Evolutionary conservation across 2,329 filamentous ascomycete species (phyloP).

Genomic region (Alternaria brassicae): DNA sequence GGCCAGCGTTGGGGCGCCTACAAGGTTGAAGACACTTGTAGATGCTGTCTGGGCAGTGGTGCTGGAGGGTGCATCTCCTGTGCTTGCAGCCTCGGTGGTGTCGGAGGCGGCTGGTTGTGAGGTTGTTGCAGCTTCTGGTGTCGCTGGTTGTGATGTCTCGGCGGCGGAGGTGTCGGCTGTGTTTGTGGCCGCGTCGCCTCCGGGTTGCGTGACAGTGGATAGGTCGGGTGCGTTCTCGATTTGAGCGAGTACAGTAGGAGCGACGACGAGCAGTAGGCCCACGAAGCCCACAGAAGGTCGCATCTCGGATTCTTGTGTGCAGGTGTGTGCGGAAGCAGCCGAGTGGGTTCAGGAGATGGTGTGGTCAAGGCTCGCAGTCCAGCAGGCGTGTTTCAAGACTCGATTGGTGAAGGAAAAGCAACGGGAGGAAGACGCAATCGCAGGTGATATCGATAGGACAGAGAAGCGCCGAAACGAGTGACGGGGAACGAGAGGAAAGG

Average conservation of each 20-base stretch:
- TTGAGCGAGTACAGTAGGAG: slow-evolving; percentile 45
- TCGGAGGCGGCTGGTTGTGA: slow-evolving; percentile 23
- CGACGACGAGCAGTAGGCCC: slow-evolving; percentile 40
- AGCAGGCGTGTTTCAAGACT: slow-evolving; percentile 7
- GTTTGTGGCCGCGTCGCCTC: slow-evolving; percentile 28
- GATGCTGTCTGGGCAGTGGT: slow-evolving; percentile 29
- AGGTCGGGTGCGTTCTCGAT: slow-evolving; percentile 38
- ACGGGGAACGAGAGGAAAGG: slow-evolving; percentile 38
- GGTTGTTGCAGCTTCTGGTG: slow-evolving; percentile 11
- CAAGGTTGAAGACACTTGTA: slow-evolving; percentile 47
- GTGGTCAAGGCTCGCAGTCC: slow-evolving; percentile 24
- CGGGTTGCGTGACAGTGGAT: slow-evolving; percentile 32
- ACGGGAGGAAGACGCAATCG: slow-evolving; percentile 12
- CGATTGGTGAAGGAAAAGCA: slow-evolving; percentile 18
- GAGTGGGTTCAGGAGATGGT: slow-evolving; percentile 30
- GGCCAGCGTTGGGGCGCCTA: slow-evolving; percentile 58
- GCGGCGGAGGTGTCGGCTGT: slow-evolving; percentile 19
- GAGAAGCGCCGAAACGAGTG: slow-evolving; percentile 42
- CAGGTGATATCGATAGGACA: slow-evolving; percentile 24
- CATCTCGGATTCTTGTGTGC: slow-evolving; percentile 32
- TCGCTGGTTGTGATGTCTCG: slow-evolving; percentile 7
- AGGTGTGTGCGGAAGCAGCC: slow-evolving; percentile 11
- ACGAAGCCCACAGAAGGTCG: slow-evolving; percentile 41
- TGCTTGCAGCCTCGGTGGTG: slow-evolving; percentile 23
- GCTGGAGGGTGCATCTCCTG: slow-evolving; percentile 14